These are phyloP conservation scores for Cystobasidium tubakii DNA, from an alignment of 768 basidiomycete genomes.

Conservation along the genomic window DNA sequence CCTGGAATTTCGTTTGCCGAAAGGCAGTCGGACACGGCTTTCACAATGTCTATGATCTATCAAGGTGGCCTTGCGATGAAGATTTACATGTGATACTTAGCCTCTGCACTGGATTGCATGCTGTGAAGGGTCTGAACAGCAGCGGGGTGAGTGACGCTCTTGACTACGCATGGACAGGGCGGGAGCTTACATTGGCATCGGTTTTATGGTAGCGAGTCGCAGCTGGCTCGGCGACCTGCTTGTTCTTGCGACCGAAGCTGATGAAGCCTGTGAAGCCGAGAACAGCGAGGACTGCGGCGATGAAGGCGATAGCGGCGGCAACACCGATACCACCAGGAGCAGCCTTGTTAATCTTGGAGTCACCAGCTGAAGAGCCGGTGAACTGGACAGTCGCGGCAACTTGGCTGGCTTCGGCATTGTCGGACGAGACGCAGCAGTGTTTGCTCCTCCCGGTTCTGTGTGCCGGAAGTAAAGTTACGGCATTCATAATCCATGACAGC, in stretches of 20 bases:
- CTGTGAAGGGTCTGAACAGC: background rate
- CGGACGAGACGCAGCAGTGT: background rate
- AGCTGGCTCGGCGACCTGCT: background rate
- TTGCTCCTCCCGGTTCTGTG: conserved; percentile 33
- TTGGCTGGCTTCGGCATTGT: background rate
- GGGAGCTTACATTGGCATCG: conserved; percentile 16
- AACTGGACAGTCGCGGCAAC: background rate
- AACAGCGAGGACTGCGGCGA: conserved; percentile 2
- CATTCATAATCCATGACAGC: conserved; percentile 40
- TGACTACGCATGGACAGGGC: background rate
- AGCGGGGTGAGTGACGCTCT: background rate
- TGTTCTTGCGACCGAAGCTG: conserved; percentile 19
- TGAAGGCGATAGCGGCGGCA: conserved; percentile 12
- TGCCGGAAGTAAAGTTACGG: conserved; percentile 41
- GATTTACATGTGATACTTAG: background rate
- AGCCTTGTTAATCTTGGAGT: background rate
- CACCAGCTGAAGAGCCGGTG: background rate
- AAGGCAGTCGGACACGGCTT: no score
- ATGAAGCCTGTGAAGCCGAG: conserved; percentile 11
- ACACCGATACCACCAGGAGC: conserved; percentile 28
- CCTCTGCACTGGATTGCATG: conserved; percentile 9
- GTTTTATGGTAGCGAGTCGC: background rate
- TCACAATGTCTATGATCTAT: no score
- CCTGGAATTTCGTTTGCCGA: no score
- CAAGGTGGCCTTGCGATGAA: no score